Conservation (phyloP, 129 eudicot genomes). For the Apium graveolens region DNA sequence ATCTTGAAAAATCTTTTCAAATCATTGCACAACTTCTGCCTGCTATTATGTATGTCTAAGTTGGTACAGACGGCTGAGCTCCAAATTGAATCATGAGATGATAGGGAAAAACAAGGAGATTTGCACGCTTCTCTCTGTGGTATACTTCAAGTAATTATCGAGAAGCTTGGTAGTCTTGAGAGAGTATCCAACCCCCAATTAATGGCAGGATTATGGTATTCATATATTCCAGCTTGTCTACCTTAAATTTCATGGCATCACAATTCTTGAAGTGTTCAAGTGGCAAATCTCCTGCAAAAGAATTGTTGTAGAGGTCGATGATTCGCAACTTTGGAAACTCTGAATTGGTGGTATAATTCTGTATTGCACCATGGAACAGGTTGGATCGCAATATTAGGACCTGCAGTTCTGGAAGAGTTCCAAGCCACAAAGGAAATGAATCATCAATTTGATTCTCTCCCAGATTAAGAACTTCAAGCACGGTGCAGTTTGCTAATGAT, state of each 20-base stretch:
- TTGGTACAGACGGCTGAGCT: no score
- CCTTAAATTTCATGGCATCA: neutral
- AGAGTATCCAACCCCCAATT: neutral
- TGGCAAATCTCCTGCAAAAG: slow-evolving; percentile 17
- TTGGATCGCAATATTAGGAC: slow-evolving; percentile 17
- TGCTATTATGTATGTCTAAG: no score
- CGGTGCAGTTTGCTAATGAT: slow-evolving; percentile 15
- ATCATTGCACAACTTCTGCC: no score
- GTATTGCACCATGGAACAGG: slow-evolving; percentile 14
- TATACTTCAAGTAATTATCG: no score
- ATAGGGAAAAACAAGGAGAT: no score
- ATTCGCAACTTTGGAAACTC: slow-evolving; percentile 18
- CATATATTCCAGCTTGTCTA: neutral
- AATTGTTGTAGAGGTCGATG: slow-evolving; percentile 25
- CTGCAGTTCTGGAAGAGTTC: slow-evolving; percentile 13
- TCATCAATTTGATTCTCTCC: slow-evolving; percentile 12
- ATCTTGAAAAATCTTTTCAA: no score
- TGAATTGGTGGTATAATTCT: no score
- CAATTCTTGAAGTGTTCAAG: slow-evolving; percentile 4
- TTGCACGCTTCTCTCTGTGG: no score
- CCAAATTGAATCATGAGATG: no score
- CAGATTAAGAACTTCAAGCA: slow-evolving; percentile 13
- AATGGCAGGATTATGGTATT: neutral
- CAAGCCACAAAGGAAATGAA: slow-evolving; percentile 21
- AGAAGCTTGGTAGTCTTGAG: no score